Percentiles rank a stretch among this genome's conserved stretches.
These are phyloP conservation scores for Barnettozyma vustinii DNA, from an alignment of 805 yeast genomes.

Conservation along the genomic window DNA sequence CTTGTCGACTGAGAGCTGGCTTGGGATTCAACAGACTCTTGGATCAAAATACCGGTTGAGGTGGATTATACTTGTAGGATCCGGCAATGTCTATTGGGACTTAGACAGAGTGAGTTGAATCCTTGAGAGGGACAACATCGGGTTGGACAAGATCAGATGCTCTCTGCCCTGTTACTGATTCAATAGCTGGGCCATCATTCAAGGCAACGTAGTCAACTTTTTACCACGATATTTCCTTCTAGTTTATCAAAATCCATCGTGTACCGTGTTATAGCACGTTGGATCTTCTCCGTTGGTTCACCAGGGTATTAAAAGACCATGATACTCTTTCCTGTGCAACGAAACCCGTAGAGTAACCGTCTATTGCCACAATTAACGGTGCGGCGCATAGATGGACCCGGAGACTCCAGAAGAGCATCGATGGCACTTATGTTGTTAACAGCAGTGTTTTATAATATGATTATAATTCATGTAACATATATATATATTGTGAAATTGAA, in stretches of 20 bases:
- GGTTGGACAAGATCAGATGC: background rate
- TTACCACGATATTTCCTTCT: no score
- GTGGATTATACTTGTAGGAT: background rate
- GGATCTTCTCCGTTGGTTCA: no score
- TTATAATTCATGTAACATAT: no score
- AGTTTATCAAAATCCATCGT: no score
- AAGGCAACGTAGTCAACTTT: no score
- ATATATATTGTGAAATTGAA: no score
- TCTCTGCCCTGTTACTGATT: no score
- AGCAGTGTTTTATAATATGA: background rate
- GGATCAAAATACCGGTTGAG: background rate
- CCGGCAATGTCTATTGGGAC: background rate
- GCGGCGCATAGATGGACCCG: background rate
- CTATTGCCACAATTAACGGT: background rate
- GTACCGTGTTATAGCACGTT: no score
- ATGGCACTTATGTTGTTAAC: background rate
- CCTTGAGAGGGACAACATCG: background rate
- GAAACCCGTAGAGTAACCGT: no score
- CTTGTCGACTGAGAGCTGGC: background rate
- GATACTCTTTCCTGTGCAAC: no score
- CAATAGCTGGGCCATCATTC: no score
- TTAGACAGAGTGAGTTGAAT: background rate
- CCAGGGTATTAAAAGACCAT: no score
- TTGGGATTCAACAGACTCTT: background rate
- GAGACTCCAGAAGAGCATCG: background rate